phyloP scores from a whole-genome alignment of 2,329 filamentous ascomycete genomes.

The Apiospora arundinis region DNA sequence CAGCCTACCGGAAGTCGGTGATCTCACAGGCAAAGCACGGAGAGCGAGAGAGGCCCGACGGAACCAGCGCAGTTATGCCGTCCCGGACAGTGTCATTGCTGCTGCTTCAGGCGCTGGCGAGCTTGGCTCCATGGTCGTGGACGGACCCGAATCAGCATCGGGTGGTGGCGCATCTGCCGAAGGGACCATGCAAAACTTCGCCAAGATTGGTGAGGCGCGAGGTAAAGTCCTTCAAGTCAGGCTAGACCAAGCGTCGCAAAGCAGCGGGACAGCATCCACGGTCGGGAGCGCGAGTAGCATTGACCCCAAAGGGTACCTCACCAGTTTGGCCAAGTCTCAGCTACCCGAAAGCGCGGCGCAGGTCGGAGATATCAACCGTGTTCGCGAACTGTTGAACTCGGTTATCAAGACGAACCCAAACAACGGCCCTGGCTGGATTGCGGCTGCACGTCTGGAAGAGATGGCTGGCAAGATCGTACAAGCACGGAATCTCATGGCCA shows the following conservation, averaged over 20 bases:
- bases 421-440: constrained; percentile 95
- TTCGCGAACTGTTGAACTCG: constrained; percentile 89
- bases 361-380: constrained; percentile 94
- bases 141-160: constrained; percentile 67
- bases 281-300: constrained; percentile 87
- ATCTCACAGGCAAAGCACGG: constrained; percentile 93
- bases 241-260: constrained; percentile 81
- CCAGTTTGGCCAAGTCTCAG: constrained; percentile 83
- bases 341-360: constrained; percentile 80
- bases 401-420: constrained; percentile 97
- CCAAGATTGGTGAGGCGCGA: constrained; percentile 93
- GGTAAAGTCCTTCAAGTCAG: constrained; percentile 96
- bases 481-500: constrained; percentile 84
- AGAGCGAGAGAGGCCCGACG: constrained; percentile 78
- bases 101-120: constrained; percentile 82
- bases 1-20: constrained; percentile 91
- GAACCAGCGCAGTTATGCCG: constrained; percentile 89
- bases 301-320: constrained; percentile 95
- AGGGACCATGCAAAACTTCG: constrained; percentile 97
- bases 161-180: constrained; percentile 57
- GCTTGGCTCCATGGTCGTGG: constrained; percentile 85
- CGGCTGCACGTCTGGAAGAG: constrained; percentile 90
- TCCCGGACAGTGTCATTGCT: constrained; percentile 93
- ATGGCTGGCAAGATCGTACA: constrained; percentile 90
- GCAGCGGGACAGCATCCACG: constrained; percentile 69